phyloP scores from a whole-genome alignment of 2,329 filamentous ascomycete genomes.

The Sarocladiaceae sp. region DNA sequence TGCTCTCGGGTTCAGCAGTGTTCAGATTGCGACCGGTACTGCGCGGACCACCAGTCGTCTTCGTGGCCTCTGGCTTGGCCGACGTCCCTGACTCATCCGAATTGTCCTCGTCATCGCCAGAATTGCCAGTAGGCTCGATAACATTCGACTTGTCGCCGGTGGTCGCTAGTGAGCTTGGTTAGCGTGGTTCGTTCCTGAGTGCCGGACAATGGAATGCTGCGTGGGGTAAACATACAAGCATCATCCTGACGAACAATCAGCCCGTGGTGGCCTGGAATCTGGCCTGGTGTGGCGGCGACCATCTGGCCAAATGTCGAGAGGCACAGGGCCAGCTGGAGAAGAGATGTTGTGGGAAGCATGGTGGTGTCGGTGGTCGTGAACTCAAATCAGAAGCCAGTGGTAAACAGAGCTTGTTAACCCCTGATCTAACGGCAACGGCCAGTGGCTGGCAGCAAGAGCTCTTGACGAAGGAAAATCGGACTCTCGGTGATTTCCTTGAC shows the following conservation, averaged over 20 bases:
- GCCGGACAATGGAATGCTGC: conserved; percentile 13
- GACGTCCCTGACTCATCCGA: conserved; percentile 2
- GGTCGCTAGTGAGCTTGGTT: conserved; percentile 11
- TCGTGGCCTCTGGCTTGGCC: conserved; percentile 14
- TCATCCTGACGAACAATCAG: conserved; percentile 46
- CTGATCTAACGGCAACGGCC: background rate
- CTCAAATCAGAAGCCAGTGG: background rate
- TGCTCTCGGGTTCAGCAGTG: conserved; percentile 25
- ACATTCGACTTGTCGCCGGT: background rate
- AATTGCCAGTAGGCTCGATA: conserved; percentile 12
- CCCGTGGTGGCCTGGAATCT: conserved; percentile 48
- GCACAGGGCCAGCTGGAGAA: conserved; percentile 45
- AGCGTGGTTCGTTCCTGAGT: conserved; percentile 6
- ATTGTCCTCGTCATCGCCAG: conserved; percentile 7
- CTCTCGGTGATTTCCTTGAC: too few relatives aligned
- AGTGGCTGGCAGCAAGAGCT: background rate
- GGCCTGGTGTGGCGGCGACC: conserved; percentile 52
- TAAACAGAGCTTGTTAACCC: background rate
- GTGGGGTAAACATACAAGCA: conserved; percentile 18
- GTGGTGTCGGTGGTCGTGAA: conserved; percentile 13
- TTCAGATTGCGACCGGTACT: conserved; percentile 34
- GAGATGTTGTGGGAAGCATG: conserved; percentile 46
- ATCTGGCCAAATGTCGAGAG: conserved; percentile 46
- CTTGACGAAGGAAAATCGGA: background rate
- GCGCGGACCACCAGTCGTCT: conserved; percentile 15